Percentiles rank a stretch among this genome's conserved stretches.
Conservation (phyloP, 805 yeast genomes). For the Crinitomyces ghanaensis region DNA sequence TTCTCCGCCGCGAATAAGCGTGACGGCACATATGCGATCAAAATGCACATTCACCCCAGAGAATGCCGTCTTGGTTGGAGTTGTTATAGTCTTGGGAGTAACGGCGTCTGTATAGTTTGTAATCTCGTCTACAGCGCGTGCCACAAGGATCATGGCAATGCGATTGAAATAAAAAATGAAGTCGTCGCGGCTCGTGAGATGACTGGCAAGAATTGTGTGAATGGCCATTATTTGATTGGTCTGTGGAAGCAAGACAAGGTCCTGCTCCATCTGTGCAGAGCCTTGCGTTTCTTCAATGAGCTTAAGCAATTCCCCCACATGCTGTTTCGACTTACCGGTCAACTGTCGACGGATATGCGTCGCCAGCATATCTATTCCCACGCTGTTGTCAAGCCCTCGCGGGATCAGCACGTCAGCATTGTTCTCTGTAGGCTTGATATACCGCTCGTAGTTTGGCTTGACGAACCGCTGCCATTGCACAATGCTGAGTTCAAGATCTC, state of each 20-base stretch:
- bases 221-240: slow-evolving; percentile 64
- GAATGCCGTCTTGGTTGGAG: slow-evolving; percentile 29
- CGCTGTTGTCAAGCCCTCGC: slow-evolving; percentile 67
- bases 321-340: slow-evolving; percentile 50
- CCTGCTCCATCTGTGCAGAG: slow-evolving; percentile 8
- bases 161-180: slow-evolving; percentile 82
- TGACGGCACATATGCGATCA: slow-evolving; percentile 56
- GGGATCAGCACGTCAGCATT: slow-evolving; percentile 87
- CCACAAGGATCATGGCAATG: slow-evolving; percentile 59
- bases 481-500: slow-evolving; percentile 73
- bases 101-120: slow-evolving; percentile 2
- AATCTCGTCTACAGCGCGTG: slow-evolving; percentile 48
- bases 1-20: slow-evolving; percentile 83
- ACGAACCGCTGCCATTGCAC: slow-evolving; percentile 87
- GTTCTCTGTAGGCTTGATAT: slow-evolving; percentile 63
- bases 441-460: slow-evolving; percentile 78
- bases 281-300: slow-evolving; percentile 24
- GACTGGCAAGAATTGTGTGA: slow-evolving; percentile 54
- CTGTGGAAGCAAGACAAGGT: slow-evolving; percentile 24
- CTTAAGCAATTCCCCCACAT: slow-evolving; percentile 48
- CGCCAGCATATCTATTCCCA: slow-evolving; percentile 71
- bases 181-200: slow-evolving; percentile 50
- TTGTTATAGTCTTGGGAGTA: slow-evolving; percentile 25
- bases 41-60: slow-evolving; percentile 25
- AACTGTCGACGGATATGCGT: slow-evolving; percentile 70